Evolutionary conservation across 1,284 basidiomycete genomes (phyloP), one percentile per base, ranked within the genome.

Genomic region (Cutaneotrichosporon mucoides): DNA sequence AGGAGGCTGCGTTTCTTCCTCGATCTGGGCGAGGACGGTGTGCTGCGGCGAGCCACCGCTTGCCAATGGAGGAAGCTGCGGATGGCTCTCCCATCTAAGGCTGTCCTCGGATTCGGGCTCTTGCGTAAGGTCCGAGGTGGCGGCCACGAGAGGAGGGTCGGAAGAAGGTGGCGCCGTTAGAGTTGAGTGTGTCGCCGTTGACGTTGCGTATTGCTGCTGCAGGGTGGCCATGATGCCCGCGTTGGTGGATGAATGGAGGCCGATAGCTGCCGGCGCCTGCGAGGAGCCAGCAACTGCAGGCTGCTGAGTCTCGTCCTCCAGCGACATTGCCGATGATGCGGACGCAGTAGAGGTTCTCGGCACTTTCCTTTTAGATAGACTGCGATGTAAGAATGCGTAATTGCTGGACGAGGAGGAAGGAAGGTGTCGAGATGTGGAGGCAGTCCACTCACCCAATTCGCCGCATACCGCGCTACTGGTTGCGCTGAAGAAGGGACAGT

Each of bases 221-320:
- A 8, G 53, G 35, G 43, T 45, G 46, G 41, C 46, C 41, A 6
- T 45, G 33, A 7, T 44, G 40, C 3, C 45, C 24, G 24, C 24
- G 44, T 35, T 54, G 43, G 13, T 46, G 42, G 3, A 46, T 13
- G 15, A 24, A 54, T 37, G 11, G 24, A 34, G 10, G 52, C 41
- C 12, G 16, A n/a, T 36, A 6, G 46, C 15, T 2, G 11, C 38
- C 6, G 33, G 5, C 7, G 49, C 34, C 35, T 43, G 56, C 11
- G 48, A 40, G 12, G 49, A 40, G 36, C 36, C 37, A 12, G 48
- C 48, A 7, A 51, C 42, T 7, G 15, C 43, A 0, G 63, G 63
- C 57, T 64, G 63, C 44, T 61, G 63, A 6, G 49, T 56, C 52
- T 64, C 63, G 34, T 64, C 63, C 6, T 64, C 63, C 5, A 48